Evolutionary conservation across 73 alveolate species (phyloP).

Genomic region (Paraurostyla sp.): DNA sequence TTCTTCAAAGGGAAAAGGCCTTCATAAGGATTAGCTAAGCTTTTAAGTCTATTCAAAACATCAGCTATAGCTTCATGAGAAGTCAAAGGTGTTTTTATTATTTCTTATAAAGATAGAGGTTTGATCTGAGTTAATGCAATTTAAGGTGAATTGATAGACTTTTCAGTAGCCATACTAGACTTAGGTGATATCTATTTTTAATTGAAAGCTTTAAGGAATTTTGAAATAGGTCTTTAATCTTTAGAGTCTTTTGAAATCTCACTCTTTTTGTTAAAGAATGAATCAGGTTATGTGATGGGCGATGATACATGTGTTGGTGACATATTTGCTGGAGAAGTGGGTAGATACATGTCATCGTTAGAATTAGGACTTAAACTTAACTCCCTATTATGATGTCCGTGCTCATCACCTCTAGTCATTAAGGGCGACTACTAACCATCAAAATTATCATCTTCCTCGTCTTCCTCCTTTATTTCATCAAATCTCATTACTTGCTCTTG

Average conservation of each 20-base stretch:
- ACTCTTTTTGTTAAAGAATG: not conserved
- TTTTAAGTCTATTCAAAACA: not conserved
- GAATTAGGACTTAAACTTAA: conserved; percentile 4
- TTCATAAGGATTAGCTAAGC: not conserved
- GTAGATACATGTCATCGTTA: not conserved
- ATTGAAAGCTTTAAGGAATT: conserved; percentile 22
- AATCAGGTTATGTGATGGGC: not conserved
- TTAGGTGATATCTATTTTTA: conserved; percentile 36
- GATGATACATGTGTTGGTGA: conserved; percentile 9
- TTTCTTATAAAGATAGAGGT: not conserved
- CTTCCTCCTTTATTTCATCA: conserved; percentile 52
- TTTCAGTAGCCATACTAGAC: conserved; percentile 41
- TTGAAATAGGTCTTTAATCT: conserved; percentile 21
- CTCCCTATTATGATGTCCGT: not conserved
- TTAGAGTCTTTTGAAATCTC: not conserved
- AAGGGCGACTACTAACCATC: too few species aligned
- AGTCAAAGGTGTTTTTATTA: not conserved
- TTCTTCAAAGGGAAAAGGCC: conserved; percentile 30
- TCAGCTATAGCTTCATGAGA: not conserved
- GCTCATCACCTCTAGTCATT: too few species aligned
- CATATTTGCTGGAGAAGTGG: not conserved
- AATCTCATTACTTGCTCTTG: not conserved
- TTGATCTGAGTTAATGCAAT: not conserved
- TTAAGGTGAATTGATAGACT: conserved; percentile 4
- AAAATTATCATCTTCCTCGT: conserved; percentile 31